Evolutionary conservation across 1,284 basidiomycete genomes (phyloP), one percentile per base, ranked within the genome.

Genomic region (Sporisorium exsertum): DNA sequence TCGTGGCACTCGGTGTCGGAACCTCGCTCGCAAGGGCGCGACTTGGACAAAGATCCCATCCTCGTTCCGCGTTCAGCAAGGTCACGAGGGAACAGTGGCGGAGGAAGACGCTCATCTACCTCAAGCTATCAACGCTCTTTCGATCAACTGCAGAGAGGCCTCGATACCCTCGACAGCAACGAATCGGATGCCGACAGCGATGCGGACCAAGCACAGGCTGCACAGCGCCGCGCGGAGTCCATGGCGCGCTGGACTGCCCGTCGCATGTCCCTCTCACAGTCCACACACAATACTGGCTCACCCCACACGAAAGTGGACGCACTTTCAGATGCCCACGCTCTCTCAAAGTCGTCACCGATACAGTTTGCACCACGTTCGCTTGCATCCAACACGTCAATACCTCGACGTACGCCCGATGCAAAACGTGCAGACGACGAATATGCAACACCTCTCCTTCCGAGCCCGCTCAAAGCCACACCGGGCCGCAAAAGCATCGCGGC

Each of bases 401-500:
- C 45, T 10, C 49, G 43, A 26, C 59, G 50, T 16, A 57, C 58
- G 33, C 54, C 58, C 12, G 58, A 49, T 2, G 13, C 37, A 1
- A 69, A 64, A 46, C 26, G 16, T 4, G 0, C 16, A 12, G 56
- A 49, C 9, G 58, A 60, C n/a, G 47, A 56, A 6, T 52, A 35
- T 8, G 22, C 42, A 3, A 63, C 26, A 5, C 18, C 50, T 27
- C 10, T 29, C 3, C 15, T 37, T 0, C 29, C 57, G 0, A 58
- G 29, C 18, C 63, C 59, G 13, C 37, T 71, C 20, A 71, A 49
- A 46, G 58, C 59, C 18, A 71, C 69, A 2, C 63, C 63, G 3
- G 60, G 72, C 32, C 59, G 62, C 18, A 65, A 70, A 42, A 77
- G 74, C 58, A 77, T 77, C n/a, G 74, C 74, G 3, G 70, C 70